Conservation (phyloP, 306 rosid genomes). For the Vachellia collinsii region DNA sequence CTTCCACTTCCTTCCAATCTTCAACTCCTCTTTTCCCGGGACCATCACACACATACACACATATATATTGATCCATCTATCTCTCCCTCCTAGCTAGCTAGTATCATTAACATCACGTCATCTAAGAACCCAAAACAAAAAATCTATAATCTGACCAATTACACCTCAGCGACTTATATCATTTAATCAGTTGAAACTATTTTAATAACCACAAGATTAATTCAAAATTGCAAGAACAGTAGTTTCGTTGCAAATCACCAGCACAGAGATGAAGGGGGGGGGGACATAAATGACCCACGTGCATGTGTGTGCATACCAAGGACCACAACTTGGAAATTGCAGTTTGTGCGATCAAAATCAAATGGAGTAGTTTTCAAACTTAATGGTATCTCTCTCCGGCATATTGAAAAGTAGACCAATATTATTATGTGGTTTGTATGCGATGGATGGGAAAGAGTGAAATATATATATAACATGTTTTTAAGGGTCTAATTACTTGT, state of each 20-base stretch:
- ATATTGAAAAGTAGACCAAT: slow-evolving; percentile 34
- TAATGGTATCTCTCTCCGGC: not conserved
- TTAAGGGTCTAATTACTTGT: too few species aligned
- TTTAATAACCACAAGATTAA: not conserved
- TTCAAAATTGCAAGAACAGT: not conserved
- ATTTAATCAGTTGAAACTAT: too few species aligned
- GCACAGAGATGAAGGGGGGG: slow-evolving; percentile 23
- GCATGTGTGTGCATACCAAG: slow-evolving; percentile 15
- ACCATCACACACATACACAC: not conserved
- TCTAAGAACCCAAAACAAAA: not conserved
- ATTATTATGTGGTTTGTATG: slow-evolving; percentile 7
- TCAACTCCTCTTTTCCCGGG: not conserved
- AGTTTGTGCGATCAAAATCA: slow-evolving; percentile 26
- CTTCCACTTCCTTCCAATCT: not conserved
- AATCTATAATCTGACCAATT: too few species aligned
- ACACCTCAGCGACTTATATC: too few species aligned
- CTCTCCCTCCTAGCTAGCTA: not conserved
- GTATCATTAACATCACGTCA: not conserved
- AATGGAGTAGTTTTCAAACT: slow-evolving; percentile 29
- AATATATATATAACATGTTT: slow-evolving; percentile 6
- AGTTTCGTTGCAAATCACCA: not conserved
- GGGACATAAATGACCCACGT: slow-evolving; percentile 49
- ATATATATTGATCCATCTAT: not conserved
- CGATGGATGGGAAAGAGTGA: not conserved
- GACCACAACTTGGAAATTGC: slow-evolving; percentile 35